Evolutionary conservation across 2,329 filamentous ascomycete genomes (phyloP).

Genomic region (Venturia carpophila): DNA sequence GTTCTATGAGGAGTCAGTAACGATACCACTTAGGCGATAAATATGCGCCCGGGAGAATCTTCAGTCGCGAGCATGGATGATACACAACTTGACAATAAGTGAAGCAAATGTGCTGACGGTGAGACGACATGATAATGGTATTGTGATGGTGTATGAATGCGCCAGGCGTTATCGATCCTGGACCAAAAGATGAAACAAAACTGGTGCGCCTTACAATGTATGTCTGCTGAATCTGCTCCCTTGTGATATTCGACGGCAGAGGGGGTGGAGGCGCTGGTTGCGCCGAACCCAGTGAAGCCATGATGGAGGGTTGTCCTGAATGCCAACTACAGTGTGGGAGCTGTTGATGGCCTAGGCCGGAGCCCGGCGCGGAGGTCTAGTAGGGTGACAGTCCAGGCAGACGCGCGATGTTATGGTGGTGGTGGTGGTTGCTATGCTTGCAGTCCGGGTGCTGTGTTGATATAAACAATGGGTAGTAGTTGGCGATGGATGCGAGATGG

Average conservation of each 20-base stretch:
- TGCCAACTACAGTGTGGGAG: neutral
- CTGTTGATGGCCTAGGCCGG: slow-evolving; percentile 14
- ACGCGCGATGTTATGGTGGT: neutral
- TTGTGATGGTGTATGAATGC: slow-evolving; percentile 15
- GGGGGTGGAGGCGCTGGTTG: slow-evolving; percentile 6
- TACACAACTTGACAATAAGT: neutral
- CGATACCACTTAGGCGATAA: neutral
- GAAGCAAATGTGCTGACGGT: neutral
- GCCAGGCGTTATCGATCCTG: slow-evolving; percentile 18
- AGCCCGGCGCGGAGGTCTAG: slow-evolving; percentile 6
- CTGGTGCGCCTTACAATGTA: slow-evolving; percentile 48
- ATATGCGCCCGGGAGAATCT: neutral
- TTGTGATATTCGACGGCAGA: slow-evolving; percentile 52
- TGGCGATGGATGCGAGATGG: slow-evolving; percentile 2
- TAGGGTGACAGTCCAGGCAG: neutral
- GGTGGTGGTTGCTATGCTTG: neutral
- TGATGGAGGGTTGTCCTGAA: slow-evolving; percentile 4
- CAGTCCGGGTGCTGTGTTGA: neutral
- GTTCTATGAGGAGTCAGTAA: slow-evolving; percentile 15
- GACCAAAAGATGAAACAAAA: slow-evolving; percentile 6
- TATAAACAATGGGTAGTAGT: neutral
- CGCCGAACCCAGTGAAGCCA: slow-evolving; percentile 12
- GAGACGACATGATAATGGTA: neutral
- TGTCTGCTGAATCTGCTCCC: slow-evolving; percentile 70
- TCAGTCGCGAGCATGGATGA: neutral